phyloP scores from a whole-genome alignment of 2,329 filamentous ascomycete species.

The Fusarium fujikuroi region DNA sequence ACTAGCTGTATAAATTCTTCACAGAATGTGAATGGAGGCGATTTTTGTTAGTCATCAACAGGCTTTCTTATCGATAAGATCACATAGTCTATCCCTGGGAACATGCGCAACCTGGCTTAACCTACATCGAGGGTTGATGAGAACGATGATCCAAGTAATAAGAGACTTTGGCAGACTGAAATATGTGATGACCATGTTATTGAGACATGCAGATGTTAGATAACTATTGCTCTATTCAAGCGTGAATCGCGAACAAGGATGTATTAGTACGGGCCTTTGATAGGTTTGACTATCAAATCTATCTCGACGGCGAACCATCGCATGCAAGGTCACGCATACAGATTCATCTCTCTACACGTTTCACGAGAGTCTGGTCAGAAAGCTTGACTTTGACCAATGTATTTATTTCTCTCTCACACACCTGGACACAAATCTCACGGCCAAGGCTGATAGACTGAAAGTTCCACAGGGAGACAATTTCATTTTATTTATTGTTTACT shows the following conservation, averaged over 20 bases:
- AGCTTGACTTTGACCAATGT: background rate
- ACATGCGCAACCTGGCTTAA: background rate
- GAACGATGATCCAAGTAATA: background rate
- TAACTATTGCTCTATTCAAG: background rate
- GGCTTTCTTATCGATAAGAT: conserved; percentile 38
- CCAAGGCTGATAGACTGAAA: background rate
- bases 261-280: background rate
- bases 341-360: background rate
- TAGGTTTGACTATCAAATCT: background rate
- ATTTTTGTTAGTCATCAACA: conserved; percentile 34
- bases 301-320: background rate
- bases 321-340: background rate
- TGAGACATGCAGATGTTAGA: background rate
- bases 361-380: background rate
- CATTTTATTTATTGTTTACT: conserved; percentile 22
- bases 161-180: background rate
- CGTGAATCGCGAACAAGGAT: background rate
- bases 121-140: background rate
- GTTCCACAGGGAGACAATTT: background rate
- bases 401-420: background rate
- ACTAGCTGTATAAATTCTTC: conserved; percentile 28
- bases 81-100: no score
- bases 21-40: conserved; percentile 27
- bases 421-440: background rate
- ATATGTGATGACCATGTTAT: background rate